Evolutionary conservation across 2,329 filamentous ascomycete species (phyloP), one percentile per base, ranked within the genome.

Genomic region (Magnaporthiopsis rhizophila): DNA sequence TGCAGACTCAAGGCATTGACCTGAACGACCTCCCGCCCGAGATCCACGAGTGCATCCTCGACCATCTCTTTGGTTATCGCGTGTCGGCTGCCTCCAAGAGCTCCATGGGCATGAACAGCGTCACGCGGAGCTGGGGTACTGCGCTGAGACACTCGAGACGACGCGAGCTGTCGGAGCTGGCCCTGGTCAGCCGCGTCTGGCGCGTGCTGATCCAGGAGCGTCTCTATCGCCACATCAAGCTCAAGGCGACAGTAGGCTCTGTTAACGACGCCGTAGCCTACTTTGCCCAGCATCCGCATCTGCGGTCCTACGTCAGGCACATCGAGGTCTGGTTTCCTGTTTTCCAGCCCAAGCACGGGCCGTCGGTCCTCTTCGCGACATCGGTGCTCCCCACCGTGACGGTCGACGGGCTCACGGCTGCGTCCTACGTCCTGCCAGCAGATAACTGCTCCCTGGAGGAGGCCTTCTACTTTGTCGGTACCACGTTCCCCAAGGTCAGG

Each of bases 321-420:
- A 83, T 91, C 65, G 89, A 92, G 74, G 81, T 91, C 58, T 92
- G 89, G 88, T 89, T 92, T 67, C 89, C 89, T 3, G 88, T 91
- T 57, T 92, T 89, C 69, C 83, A 87, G 68, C 84, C 83, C 26
- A 82, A 81, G 64, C 78, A 80, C 65, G 75, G 78, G 12, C 75
- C 80, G 6, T 70, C 77, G 57, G 75, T 77, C 4, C 68, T 78
- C 26, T 78, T 79, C 21, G 77, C 78, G 57, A 78, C 76, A 0
- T 75, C 80, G 62, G 74, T 78, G 2, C 73, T 84, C 12, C 83
- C 82, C 9, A 82, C 79, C 0, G 79, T 85, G n/a, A 82, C 81
- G 2, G 78, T 79, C 57, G 82, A 84, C 65, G 82, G 83, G 36
- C 75, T 85, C 64, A 82, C 81, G n/a, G 81, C 80, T 58, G 81